A percentile compares a stretch with the other conserved stretches of the same genome.
These are phyloP conservation scores for Epichloe glyceriae DNA, from an alignment of 2,329 filamentous ascomycete genomes.

Conservation along the genomic window DNA sequence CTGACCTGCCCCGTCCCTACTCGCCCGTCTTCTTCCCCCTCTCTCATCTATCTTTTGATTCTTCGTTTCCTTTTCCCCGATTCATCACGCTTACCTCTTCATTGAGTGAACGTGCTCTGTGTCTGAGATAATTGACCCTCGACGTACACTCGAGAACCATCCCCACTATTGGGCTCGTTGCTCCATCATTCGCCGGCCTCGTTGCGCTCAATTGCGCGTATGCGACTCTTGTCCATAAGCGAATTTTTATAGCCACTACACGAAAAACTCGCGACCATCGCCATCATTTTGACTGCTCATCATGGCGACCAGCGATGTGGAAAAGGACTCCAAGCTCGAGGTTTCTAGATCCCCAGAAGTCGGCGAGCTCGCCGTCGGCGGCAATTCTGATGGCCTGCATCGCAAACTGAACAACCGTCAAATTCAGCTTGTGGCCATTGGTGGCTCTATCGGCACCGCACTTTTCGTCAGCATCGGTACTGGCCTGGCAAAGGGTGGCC, in stretches of 20 bases:
- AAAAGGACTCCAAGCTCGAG: slow-evolving; percentile 16
- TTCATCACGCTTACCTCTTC: slow-evolving; percentile 1
- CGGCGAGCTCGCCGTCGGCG: slow-evolving; percentile 12
- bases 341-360: slow-evolving; percentile 15
- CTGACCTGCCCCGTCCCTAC: neutral
- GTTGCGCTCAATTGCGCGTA: neutral
- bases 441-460: slow-evolving; percentile 43
- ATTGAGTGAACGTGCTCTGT: slow-evolving; percentile 3
- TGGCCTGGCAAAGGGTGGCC: slow-evolving; percentile 33
- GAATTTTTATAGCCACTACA: neutral
- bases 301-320: slow-evolving; percentile 14
- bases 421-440: slow-evolving; percentile 46
- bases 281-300: neutral
- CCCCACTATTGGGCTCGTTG: neutral
- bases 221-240: neutral
- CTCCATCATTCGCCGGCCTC: neutral
- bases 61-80: neutral
- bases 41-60: neutral
- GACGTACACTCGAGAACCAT: neutral
- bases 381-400: slow-evolving; percentile 27
- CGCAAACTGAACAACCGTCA: slow-evolving; percentile 40
- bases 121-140: neutral
- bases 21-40: too few relatives aligned
- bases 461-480: slow-evolving; percentile 50
- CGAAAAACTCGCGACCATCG: neutral